These are phyloP conservation scores for Trifolium pratense DNA, from an alignment of 306 rosid genomes.

Conservation along the genomic window DNA sequence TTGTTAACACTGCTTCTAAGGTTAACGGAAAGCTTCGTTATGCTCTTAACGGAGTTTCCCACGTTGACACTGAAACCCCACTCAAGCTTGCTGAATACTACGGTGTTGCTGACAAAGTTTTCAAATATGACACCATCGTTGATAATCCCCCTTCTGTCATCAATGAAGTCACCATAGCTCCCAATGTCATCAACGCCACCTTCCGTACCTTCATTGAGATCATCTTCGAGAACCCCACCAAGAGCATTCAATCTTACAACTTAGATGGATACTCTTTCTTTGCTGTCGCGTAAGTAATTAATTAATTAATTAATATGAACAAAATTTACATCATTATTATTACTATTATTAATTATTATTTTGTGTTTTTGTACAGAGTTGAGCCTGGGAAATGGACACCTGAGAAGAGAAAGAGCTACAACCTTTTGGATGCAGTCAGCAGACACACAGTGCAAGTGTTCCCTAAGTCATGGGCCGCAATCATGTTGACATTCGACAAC, in stretches of 20 bases:
- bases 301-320: neutral
- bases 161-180: conserved; percentile 4
- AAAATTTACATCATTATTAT: too few species aligned
- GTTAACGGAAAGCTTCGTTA: conserved; percentile 68
- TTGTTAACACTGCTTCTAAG: conserved; percentile 51
- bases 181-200: conserved; percentile 60
- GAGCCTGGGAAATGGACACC: conserved; percentile 86
- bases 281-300: conserved; percentile 39
- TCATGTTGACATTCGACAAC: conserved; percentile 66
- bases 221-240: conserved; percentile 80
- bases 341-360: neutral
- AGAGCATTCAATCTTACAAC: conserved; percentile 71
- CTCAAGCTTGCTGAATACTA: conserved; percentile 82
- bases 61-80: conserved; percentile 63
- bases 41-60: conserved; percentile 72
- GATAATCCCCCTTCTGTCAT: conserved; percentile 34
- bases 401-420: conserved; percentile 59
- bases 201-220: conserved; percentile 68
- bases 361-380: neutral
- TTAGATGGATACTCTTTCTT: conserved; percentile 77
- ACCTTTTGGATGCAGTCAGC: conserved; percentile 80
- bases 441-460: conserved; percentile 77
- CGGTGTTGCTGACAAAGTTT: conserved; percentile 50
- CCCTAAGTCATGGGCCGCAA: conserved; percentile 74
- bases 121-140: conserved; percentile 54